Conservation (phyloP, 306 rosid species). For the Lathyrus aphaca region DNA sequence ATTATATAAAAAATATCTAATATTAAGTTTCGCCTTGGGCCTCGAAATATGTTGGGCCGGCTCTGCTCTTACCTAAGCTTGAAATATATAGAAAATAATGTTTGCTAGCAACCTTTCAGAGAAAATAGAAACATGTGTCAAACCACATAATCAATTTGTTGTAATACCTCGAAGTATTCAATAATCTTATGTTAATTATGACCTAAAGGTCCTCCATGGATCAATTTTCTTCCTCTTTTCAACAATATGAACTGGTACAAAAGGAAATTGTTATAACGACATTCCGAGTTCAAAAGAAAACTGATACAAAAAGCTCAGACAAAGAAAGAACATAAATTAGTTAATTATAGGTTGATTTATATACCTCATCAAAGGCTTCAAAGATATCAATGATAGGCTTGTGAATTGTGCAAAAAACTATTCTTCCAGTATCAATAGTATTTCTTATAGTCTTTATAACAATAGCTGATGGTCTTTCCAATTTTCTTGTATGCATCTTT, state of each 20-base stretch:
- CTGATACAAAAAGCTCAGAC: neutral
- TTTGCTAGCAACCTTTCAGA: slow-evolving; percentile 18
- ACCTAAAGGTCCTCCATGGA: slow-evolving; percentile 86
- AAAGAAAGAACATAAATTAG: neutral
- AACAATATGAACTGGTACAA: slow-evolving; percentile 62
- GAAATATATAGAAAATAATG: slow-evolving; percentile 11
- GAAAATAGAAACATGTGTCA: too few relatives aligned
- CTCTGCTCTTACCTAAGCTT: slow-evolving; percentile 17
- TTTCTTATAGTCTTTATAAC: too few relatives aligned
- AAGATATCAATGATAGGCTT: too few relatives aligned
- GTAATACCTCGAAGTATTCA: slow-evolving; percentile 81
- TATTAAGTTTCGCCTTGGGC: too few relatives aligned
- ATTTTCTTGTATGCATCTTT: too few relatives aligned
- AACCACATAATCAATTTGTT: neutral
- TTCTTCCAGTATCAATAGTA: too few relatives aligned
- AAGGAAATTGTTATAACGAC: slow-evolving; percentile 1
- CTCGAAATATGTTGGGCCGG: too few relatives aligned
- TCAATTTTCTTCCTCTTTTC: slow-evolving; percentile 96
- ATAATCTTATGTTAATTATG: slow-evolving; percentile 76
- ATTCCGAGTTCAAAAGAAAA: neutral
- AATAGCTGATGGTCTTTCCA: too few relatives aligned
- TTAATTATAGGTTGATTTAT: too few relatives aligned
- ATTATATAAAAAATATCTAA: too few relatives aligned
- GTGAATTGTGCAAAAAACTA: too few relatives aligned
- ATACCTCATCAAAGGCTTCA: too few relatives aligned